Base-by-base conservation (phyloP, 192 early-diverging fungal species). In the Entomortierella beljakovae region DNA sequence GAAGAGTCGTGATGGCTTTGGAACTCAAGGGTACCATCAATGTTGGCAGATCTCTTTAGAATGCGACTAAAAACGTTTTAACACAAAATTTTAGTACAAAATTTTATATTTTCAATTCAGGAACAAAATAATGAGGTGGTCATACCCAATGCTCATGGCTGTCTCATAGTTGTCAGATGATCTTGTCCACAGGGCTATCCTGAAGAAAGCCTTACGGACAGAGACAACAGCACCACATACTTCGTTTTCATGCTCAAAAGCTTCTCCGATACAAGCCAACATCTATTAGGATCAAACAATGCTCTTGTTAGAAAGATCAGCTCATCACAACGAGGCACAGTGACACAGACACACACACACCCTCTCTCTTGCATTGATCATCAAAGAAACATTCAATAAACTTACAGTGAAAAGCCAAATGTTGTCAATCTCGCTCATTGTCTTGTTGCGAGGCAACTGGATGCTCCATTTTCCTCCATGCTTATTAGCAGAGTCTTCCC, bases 151-250 rank as follows among this genome's bases (percentile, higher is more conserved):
- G 43, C 57, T 80, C 55, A 85, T 58, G 33, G 76, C 64, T 15
- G 81, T 71, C 32, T 87, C 87, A 40, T 80, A 68, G 57, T 88
- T 84, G 64, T 88, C 85, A 25, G 85, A 84, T 13, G 83, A 79
- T 58, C 88, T 88, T 2, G 92, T 94, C 97, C 97, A 98, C 49
- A 98, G 74, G 29, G 92, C 85, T 72, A 98, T 88, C 74, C 95
- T 88, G 84, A 94, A 96, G 64, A 91, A 89, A 34, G 80, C 85
- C 82, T 94, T 94, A 51, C 97, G 88, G 66, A 94, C 91, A 8
- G 94, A 94, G n/a, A 96, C 90, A 43, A 98, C 96, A 16, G 86
- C 92, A 11, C 97, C 97, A 81, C 94, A 95, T n/a, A 98, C 88
- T 56, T 97, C 94, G 40, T 92, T 87, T 61, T 89, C 84, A 50